Conservation (phyloP, 2,329 filamentous ascomycete species). For the Coniochaeta sp. region DNA sequence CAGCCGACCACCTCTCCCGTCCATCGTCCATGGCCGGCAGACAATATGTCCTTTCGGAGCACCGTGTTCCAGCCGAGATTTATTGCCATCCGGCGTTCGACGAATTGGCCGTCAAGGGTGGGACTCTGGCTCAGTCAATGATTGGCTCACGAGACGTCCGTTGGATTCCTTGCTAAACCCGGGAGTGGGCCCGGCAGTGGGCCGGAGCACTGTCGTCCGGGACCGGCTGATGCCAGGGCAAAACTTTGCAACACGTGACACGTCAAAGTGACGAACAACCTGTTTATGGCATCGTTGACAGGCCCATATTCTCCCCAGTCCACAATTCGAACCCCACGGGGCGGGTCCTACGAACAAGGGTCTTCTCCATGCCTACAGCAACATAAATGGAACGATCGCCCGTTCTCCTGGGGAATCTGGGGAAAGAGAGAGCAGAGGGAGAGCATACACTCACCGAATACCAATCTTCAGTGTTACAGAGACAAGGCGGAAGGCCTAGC, state of each 20-base stretch:
- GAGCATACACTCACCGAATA: neutral
- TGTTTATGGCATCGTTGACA: neutral
- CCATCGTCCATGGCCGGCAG: neutral
- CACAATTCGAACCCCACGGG: neutral
- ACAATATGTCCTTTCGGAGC: neutral
- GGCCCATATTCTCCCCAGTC: neutral
- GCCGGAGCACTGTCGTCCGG: conserved; percentile 3
- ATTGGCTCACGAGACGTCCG: neutral
- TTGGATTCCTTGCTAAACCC: neutral
- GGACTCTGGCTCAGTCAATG: neutral
- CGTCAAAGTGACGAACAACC: neutral
- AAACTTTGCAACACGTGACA: neutral
- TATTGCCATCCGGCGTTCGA: neutral
- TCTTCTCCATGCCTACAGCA: neutral
- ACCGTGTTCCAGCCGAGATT: neutral
- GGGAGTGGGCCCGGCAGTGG: neutral
- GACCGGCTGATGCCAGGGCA: neutral
- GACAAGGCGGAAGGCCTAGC: neutral
- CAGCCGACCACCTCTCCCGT: neutral
- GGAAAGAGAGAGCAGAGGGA: neutral
- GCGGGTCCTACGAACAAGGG: neutral
- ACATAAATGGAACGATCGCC: neutral
- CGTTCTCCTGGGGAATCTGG: neutral
- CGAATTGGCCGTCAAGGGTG: neutral
- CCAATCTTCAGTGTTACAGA: neutral